Conservation (phyloP, 768 basidiomycete genomes). For the Tricholoma flavovirens region DNA sequence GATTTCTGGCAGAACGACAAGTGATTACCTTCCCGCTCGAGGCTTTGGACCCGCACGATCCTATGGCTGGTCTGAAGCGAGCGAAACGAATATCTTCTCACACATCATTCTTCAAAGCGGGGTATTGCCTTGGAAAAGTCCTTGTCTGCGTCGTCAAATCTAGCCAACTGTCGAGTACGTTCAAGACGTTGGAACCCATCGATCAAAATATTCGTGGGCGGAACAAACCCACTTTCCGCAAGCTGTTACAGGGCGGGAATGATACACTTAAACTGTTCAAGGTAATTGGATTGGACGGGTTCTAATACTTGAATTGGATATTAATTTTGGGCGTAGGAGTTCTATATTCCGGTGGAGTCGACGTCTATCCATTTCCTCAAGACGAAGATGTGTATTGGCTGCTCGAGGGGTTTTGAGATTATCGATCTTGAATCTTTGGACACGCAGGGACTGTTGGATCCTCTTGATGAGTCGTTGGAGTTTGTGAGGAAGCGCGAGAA, state of each 20-base stretch:
- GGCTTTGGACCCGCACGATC: slow-evolving; percentile 84
- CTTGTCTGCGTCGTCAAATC: slow-evolving; percentile 97
- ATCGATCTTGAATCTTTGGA: slow-evolving; percentile 96
- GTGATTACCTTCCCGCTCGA: slow-evolving; percentile 96
- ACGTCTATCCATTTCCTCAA: slow-evolving; percentile 96
- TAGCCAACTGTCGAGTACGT: slow-evolving; percentile 90
- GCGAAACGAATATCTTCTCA: slow-evolving; percentile 95
- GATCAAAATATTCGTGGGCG: slow-evolving; percentile 78
- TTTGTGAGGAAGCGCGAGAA: slow-evolving; percentile 90
- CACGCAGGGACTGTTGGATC: slow-evolving; percentile 93
- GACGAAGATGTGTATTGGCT: slow-evolving; percentile 95
- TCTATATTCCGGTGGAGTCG: slow-evolving; percentile 97
- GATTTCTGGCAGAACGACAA: slow-evolving; percentile 64
- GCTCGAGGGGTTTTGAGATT: slow-evolving; percentile 96
- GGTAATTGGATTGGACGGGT: slow-evolving; percentile 36
- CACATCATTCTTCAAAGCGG: slow-evolving; percentile 97
- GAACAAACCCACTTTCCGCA: slow-evolving; percentile 89
- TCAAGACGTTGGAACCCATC: slow-evolving; percentile 95
- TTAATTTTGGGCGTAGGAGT: slow-evolving; percentile 56
- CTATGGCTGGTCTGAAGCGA: slow-evolving; percentile 84
- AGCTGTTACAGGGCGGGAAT: slow-evolving; percentile 89
- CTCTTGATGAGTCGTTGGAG: slow-evolving; percentile 83
- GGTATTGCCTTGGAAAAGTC: slow-evolving; percentile 83
- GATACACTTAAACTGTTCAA: slow-evolving; percentile 91
- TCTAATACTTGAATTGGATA: background rate